Evolutionary conservation across 345 rosid genomes (phyloP), one percentile per base, ranked within the genome.

Genomic region (Chamaenerion angustifolium): DNA sequence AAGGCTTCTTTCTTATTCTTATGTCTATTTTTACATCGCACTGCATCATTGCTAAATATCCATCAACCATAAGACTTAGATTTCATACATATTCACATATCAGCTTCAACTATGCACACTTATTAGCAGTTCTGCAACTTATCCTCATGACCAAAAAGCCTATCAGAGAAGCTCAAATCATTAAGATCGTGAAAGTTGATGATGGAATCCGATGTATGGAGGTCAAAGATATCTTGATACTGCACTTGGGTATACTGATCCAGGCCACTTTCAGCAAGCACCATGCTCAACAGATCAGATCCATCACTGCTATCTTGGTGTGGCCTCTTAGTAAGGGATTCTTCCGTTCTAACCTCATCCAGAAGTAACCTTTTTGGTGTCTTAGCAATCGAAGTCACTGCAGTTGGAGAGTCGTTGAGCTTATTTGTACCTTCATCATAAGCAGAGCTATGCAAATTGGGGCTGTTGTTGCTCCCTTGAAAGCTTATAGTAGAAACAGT

Each of bases 291-390:
- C 40, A 58, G 58, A 61, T 56, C 59, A 25, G 57, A 51, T n/a
- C 35, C 41, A 16, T 46, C 56, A n/a, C 40, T 35, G 42, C 18
- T 64, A 45, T 31, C 48, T 21, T 53, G 17, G 11, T n/a, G 58
- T 49, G 55, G 55, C 59, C 56, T 51, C 48, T 35, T 51, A 17
- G 59, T 19, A 45, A 54, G 42, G 31, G 27, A 23, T 5, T 54
- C 62, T 10, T 57, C 64, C 25, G 16, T 12, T 62, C 45, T 65
- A 44, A 44, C 21, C 54, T 46, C 66, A 46, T 55, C 67, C 13
- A 37, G 41, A 57, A 31, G 18, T 60, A 63, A 64, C 51, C 71
- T 65, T 46, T 65, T 70, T 48, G 60, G 13, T 14, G 64, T 57
- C 53, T 52, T 55, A 40, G 51, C 61, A 31, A 44, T 51, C 12